Percentiles rank a stretch among this genome's conserved stretches.
Evolutionary conservation across 108 stramenopile genomes (phyloP).

Genomic region (Aurantiochytrium sp.): DNA sequence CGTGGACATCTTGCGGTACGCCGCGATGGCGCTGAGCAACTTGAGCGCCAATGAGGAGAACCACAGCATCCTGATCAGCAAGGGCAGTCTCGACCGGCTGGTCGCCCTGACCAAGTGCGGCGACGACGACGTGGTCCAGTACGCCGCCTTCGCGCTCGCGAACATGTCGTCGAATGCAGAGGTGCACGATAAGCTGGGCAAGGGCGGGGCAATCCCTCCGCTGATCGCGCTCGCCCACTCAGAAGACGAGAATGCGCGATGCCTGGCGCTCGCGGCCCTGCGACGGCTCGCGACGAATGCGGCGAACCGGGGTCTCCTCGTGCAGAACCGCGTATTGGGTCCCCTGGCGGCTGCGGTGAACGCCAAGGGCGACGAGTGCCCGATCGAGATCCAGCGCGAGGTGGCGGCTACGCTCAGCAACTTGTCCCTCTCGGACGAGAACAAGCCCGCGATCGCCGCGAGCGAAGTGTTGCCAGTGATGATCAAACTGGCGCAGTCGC

Average conservation of each 20-base stretch:
- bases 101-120: conserved; percentile 40
- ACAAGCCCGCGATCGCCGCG: conserved; percentile 58
- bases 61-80: conserved; percentile 52
- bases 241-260: conserved; percentile 56
- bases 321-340: conserved; percentile 51
- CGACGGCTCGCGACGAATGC: conserved; percentile 59
- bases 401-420: conserved; percentile 67
- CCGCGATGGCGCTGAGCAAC: conserved; percentile 65
- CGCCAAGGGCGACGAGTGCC: conserved; percentile 30
- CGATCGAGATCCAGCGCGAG: conserved; percentile 65
- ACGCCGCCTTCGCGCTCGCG: conserved; percentile 62
- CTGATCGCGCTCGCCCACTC: conserved; percentile 56
- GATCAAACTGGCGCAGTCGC: conserved; percentile 50
- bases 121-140: conserved; percentile 47
- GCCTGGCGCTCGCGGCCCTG: conserved; percentile 64
- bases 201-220: conserved; percentile 53
- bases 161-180: conserved; percentile 66
- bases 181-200: conserved; percentile 57
- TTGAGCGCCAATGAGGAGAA: conserved; percentile 67
- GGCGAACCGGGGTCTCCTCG: conserved; percentile 56
- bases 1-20: conserved; percentile 50
- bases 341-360: conserved; percentile 53
- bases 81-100: conserved; percentile 52
- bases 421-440: conserved; percentile 57
- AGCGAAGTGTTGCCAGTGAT: conserved; percentile 45